These are phyloP conservation scores for Coniella lustricola DNA, from an alignment of 2,329 filamentous ascomycete genomes.

Conservation along the genomic window DNA sequence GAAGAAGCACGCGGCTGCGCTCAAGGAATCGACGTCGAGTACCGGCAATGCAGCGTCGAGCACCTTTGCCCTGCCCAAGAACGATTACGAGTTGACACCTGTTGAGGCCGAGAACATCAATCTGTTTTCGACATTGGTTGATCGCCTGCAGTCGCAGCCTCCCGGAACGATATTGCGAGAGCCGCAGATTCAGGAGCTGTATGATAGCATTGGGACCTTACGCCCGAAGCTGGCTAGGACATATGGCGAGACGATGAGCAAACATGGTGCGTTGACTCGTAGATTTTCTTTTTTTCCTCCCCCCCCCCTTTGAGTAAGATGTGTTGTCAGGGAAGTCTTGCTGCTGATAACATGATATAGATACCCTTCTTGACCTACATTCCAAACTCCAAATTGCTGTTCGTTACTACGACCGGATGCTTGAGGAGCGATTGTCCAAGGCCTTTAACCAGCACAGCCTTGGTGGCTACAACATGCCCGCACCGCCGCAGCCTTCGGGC, in stretches of 20 bases:
- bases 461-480: constrained; percentile 54
- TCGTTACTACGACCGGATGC: constrained; percentile 94
- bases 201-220: constrained; percentile 91
- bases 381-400: constrained; percentile 94
- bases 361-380: constrained; percentile 88
- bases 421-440: constrained; percentile 88
- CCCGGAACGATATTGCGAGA: constrained; percentile 94
- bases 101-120: constrained; percentile 98
- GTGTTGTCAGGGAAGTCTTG: no score
- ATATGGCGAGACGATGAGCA: constrained; percentile 99
- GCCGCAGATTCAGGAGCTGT: constrained; percentile 95
- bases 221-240: constrained; percentile 90
- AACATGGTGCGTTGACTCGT: constrained; percentile 62
- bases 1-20: constrained; percentile 72
- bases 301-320: no score
- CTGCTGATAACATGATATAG: constrained; percentile 45
- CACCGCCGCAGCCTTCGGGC: constrained; percentile 44
- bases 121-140: constrained; percentile 86
- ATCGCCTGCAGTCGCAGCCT: constrained; percentile 88
- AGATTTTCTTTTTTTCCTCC: neutral
- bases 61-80: constrained; percentile 64
- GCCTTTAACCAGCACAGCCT: constrained; percentile 80
- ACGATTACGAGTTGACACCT: constrained; percentile 87
- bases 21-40: constrained; percentile 62
- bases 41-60: constrained; percentile 41